These are phyloP conservation scores for Prunella vulgaris DNA, from an alignment of 257 asterid species.

Conservation along the genomic window DNA sequence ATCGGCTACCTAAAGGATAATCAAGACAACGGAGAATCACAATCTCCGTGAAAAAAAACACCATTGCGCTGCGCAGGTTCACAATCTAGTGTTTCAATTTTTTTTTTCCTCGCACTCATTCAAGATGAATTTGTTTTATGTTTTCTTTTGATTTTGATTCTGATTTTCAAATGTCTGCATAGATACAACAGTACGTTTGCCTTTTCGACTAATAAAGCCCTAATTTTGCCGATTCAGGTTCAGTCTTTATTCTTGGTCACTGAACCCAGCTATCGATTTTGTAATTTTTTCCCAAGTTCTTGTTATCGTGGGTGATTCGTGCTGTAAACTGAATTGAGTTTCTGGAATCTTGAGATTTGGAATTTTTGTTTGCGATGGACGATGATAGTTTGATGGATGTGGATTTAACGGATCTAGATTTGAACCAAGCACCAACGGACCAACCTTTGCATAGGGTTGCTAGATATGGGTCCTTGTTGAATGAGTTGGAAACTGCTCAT, in stretches of 20 bases:
- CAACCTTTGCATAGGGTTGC: conserved; percentile 38
- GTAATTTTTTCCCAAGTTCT: conserved; percentile 21
- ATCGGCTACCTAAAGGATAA: conserved; percentile 13
- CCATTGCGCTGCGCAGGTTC: conserved; percentile 28
- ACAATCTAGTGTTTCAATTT: not conserved
- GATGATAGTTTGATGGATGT: conserved; percentile 49
- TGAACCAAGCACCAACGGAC: conserved; percentile 64
- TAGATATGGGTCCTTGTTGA: conserved; percentile 45
- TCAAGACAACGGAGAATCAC: conserved; percentile 12
- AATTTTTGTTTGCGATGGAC: conserved; percentile 36
- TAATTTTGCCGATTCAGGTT: not conserved
- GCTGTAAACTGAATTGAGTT: conserved; percentile 19
- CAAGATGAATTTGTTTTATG: conserved; percentile 5
- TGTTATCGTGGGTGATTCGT: conserved; percentile 10
- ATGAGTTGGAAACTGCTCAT: conserved; percentile 55
- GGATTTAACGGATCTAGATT: conserved; percentile 63
- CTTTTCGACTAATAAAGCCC: not conserved
- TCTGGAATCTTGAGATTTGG: conserved; percentile 22
- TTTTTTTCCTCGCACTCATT: not conserved
- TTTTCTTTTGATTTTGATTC: conserved; percentile 4
- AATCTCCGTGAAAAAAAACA: not conserved
- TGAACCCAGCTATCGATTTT: conserved; percentile 21
- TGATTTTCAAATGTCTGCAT: conserved; percentile 19
- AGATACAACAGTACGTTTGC: not conserved
- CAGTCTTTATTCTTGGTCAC: not conserved